Percentiles rank a stretch among this genome's conserved stretches.
phyloP scores from a whole-genome alignment of 495 filamentous ascomycete genomes.

The Parmelia sp. region DNA sequence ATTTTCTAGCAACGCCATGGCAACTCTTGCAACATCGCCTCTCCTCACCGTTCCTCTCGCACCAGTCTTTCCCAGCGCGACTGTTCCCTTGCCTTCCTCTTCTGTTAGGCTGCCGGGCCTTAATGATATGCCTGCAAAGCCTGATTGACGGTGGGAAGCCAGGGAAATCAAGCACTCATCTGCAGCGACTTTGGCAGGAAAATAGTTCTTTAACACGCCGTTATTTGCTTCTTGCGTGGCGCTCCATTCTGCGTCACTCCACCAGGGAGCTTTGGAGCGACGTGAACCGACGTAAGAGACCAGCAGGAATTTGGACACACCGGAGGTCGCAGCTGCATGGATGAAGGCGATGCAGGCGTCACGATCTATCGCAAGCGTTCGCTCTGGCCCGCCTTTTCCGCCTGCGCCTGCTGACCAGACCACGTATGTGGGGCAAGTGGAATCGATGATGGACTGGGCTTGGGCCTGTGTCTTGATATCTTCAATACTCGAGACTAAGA shows the following conservation, averaged over 20 bases:
- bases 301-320: constrained; percentile 66
- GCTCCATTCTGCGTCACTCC: constrained; percentile 53
- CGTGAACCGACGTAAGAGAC: constrained; percentile 62
- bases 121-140: constrained; percentile 60
- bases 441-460: constrained; percentile 55
- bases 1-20: constrained; percentile 56
- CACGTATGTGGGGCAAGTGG: constrained; percentile 60
- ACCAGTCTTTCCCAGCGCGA: constrained; percentile 59
- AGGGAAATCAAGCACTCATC: constrained; percentile 64
- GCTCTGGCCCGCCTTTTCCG: constrained; percentile 61
- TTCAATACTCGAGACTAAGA: constrained; percentile 63
- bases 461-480: constrained; percentile 57
- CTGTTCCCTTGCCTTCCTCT: constrained; percentile 51
- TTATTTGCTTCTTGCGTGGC: constrained; percentile 45
- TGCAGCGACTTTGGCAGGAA: constrained; percentile 66
- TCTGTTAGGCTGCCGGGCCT: constrained; percentile 61
- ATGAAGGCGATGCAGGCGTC: constrained; percentile 68
- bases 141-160: constrained; percentile 37
- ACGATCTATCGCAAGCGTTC: constrained; percentile 59
- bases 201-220: constrained; percentile 56
- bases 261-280: constrained; percentile 56
- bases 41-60: constrained; percentile 52
- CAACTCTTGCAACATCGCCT: constrained; percentile 63
- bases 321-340: constrained; percentile 49
- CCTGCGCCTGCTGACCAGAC: constrained; percentile 79